Conservation (phyloP, 2,329 filamentous ascomycete genomes). For the Cytospora paraplurivora region DNA sequence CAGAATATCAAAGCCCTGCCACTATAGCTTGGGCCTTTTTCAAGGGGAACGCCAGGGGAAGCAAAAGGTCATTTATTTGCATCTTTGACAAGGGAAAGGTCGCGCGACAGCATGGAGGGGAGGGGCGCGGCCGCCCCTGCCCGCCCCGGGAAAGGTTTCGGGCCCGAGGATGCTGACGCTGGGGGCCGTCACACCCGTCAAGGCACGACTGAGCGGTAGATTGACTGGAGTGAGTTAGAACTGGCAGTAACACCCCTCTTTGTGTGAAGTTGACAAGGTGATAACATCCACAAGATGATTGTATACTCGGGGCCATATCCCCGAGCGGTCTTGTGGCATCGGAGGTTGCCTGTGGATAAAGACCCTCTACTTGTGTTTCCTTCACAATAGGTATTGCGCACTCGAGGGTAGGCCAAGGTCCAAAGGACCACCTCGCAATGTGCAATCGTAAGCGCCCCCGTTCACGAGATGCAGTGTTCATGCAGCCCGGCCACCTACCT, state of each 20-base stretch:
- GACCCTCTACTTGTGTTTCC: background rate
- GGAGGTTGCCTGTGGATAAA: background rate
- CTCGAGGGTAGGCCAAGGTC: background rate
- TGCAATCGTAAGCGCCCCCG: background rate
- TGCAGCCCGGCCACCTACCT: background rate
- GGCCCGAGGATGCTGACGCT: background rate
- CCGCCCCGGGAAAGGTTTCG: background rate
- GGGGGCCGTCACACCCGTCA: background rate
- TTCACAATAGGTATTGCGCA: background rate
- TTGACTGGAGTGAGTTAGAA: background rate
- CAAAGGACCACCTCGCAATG: background rate
- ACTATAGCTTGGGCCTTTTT: background rate
- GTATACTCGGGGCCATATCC: too few relatives aligned
- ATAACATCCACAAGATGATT: background rate
- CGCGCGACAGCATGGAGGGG: background rate
- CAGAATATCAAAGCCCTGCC: background rate
- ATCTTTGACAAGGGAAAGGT: background rate
- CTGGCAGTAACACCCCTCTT: background rate
- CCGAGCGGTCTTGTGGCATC: background rate
- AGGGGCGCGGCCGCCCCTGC: background rate
- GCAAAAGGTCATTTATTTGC: background rate
- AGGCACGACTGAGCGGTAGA: background rate
- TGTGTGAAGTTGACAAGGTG: background rate
- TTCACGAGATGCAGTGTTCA: slow-evolving; percentile 16
- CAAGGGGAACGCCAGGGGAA: background rate